A percentile compares a stretch with the other conserved stretches of the same genome.
Evolutionary conservation across 2,329 filamentous ascomycete species (phyloP).

Genomic region (Diplodia corticola): DNA sequence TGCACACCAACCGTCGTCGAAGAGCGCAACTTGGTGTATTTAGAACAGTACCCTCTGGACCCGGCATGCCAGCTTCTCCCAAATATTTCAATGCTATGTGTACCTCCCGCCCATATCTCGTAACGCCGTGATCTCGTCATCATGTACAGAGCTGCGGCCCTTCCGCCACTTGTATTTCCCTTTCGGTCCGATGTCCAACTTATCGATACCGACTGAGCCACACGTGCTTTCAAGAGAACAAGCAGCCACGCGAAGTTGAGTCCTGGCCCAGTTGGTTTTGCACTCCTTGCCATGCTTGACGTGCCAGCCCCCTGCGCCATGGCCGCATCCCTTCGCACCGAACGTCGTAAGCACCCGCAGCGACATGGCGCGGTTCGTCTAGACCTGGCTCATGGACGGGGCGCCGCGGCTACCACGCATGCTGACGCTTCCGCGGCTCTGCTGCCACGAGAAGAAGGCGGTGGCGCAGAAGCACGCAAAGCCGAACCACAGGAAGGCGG

Average conservation of each 20-base stretch:
- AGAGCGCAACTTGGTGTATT: background rate
- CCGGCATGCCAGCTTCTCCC: background rate
- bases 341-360: background rate
- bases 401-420: conserved; percentile 48
- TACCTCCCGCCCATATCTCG: background rate
- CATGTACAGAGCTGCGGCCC: conserved; percentile 2
- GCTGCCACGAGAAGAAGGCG: conserved; percentile 48
- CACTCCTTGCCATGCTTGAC: background rate
- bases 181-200: conserved; percentile 10
- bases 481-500: conserved; percentile 78
- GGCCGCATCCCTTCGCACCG: background rate
- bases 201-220: conserved; percentile 6
- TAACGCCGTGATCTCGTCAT: conserved; percentile 10
- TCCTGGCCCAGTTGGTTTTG: background rate
- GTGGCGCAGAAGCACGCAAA: conserved; percentile 61
- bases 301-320: background rate
- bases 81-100: background rate
- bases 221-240: background rate
- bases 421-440: conserved; percentile 52
- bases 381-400: conserved; percentile 58
- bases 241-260: background rate
- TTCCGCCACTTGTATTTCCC: background rate
- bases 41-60: background rate
- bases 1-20: background rate
- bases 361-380: conserved; percentile 29